Percentiles rank a stretch among this genome's conserved stretches.
These are phyloP conservation scores for Colletotrichum filicis DNA, from an alignment of 2,329 filamentous ascomycete species.

Conservation along the genomic window DNA sequence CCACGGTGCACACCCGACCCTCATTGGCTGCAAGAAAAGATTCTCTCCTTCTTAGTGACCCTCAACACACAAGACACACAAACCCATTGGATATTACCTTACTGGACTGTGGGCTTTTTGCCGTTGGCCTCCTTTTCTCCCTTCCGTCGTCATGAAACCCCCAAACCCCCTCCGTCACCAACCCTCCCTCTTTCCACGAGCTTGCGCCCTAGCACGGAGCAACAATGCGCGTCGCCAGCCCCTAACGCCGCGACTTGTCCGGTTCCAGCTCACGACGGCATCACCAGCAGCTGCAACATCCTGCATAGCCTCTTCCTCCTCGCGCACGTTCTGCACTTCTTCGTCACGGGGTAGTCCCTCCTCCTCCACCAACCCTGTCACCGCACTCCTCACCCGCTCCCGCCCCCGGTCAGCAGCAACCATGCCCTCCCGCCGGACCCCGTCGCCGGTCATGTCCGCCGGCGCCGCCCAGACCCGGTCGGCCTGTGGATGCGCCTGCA, in stretches of 20 bases:
- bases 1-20: background rate
- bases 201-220: constrained; percentile 26
- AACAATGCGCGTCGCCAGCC: constrained; percentile 22
- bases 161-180: constrained; percentile 18
- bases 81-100: background rate
- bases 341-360: background rate
- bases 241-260: constrained; percentile 27
- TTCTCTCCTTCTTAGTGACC: constrained; percentile 25
- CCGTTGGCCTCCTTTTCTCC: constrained; percentile 4
- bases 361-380: background rate
- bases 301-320: constrained; percentile 16
- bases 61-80: constrained; percentile 24
- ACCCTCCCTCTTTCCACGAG: constrained; percentile 20
- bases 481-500: constrained; percentile 47
- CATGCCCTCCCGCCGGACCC: constrained; percentile 6
- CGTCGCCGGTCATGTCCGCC: constrained; percentile 24
- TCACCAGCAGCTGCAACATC: constrained; percentile 5
- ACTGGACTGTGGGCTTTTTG: constrained; percentile 11
- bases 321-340: constrained; percentile 9
- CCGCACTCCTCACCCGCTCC: constrained; percentile 11
- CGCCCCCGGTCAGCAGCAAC: constrained; percentile 1
- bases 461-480: constrained; percentile 36
- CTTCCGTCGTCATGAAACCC: constrained; percentile 28
- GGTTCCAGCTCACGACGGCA: constrained; percentile 23
- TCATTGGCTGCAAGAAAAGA: constrained; percentile 27